Base-by-base conservation (phyloP, 2,329 filamentous ascomycete genomes). In the Diaporthe sp. region DNA sequence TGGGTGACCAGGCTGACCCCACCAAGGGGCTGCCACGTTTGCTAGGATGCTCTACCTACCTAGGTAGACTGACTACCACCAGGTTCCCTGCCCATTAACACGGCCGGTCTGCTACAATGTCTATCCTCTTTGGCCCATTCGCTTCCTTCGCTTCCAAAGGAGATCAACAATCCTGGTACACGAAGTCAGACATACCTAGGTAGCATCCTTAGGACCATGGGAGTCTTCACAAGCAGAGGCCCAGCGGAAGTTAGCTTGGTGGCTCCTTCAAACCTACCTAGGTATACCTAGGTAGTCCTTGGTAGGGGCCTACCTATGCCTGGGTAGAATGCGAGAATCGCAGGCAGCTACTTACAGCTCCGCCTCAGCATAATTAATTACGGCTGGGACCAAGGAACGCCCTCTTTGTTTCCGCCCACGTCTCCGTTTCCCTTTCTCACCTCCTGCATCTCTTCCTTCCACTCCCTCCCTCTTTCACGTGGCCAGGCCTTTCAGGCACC, bases 1-100 rank as follows among this genome's bases (percentile, higher is more conserved):
- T 39, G 37, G 37, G 37, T 39, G n/a, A 39, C 61, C 37, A 25
- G 34, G 57, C 55, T n/a, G 57, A 72, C 70, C 71, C 57, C 71
- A 61, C 71, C 44, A 53, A 9, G n/a, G 17, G 53, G 6, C 28
- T 47, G 44, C 20, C 39, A 31, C 39, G 44, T 47, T 60, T n/a
- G n/a, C 49, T 15, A 53, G 49, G n/a, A 39, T 42, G 37, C 25
- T 47, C 22, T 34, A n/a, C n/a, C n/a, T n/a, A n/a, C n/a, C n/a
- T n/a, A n/a, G n/a, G n/a, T n/a, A n/a, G 55, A 5, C 34, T 20
- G 15, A 22, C 28, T 51, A 12, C 49, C 49, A 49, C 47, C 20
- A 49, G 25, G 12, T 9, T 17, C n/a, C 53, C 53, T 57, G 15
- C 39, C 25, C 53, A 47, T 31, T 22, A 31, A 44, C 42, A 44